These are phyloP conservation scores for Daldinia bambusicola DNA, from an alignment of 495 filamentous ascomycete genomes.

Conservation along the genomic window DNA sequence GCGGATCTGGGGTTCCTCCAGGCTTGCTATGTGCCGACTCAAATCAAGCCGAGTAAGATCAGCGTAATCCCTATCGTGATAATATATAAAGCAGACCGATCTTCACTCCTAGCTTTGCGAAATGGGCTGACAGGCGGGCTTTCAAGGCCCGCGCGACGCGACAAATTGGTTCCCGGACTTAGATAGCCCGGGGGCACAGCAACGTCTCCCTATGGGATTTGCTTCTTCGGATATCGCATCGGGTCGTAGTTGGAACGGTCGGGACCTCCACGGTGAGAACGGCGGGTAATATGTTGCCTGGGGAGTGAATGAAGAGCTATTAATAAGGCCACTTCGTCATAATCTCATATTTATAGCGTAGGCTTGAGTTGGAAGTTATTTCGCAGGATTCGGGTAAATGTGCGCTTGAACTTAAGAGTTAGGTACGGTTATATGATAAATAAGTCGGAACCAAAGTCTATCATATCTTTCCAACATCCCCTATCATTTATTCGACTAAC, in stretches of 20 bases:
- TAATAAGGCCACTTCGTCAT: neutral
- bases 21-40: constrained; percentile 26
- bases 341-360: neutral
- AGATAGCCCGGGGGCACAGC: constrained; percentile 14
- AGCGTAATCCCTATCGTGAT: constrained; percentile 8
- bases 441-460: neutral
- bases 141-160: constrained; percentile 15
- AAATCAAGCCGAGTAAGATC: constrained; percentile 38
- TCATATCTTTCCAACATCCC: neutral
- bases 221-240: neutral
- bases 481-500: too few relatives aligned
- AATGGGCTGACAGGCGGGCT: constrained; percentile 30
- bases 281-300: neutral
- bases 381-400: neutral
- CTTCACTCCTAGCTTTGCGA: constrained; percentile 20
- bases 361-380: neutral
- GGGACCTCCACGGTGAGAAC: neutral
- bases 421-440: neutral
- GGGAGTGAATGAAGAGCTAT: neutral
- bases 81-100: constrained; percentile 37
- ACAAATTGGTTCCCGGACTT: constrained; percentile 19
- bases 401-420: neutral
- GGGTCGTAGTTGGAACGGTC: constrained; percentile 2
- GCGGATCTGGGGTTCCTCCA: constrained; percentile 16
- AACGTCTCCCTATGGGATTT: constrained; percentile 23